Evolutionary conservation across 2,329 filamentous ascomycete genomes (phyloP).

Genomic region (Cercospora zeina): DNA sequence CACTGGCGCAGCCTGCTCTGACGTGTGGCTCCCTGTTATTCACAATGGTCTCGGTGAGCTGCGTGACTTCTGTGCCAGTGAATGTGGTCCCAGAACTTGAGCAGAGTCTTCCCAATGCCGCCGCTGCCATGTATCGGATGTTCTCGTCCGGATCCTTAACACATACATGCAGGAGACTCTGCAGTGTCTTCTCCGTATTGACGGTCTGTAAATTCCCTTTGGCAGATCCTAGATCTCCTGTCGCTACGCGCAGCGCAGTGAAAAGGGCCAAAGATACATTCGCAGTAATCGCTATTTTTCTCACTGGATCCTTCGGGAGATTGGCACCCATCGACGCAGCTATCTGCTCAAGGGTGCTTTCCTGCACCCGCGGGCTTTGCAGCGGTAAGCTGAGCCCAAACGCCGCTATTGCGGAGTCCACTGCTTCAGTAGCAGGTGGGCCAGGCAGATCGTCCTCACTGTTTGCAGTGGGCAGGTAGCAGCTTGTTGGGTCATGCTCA

Average conservation of each 20-base stretch:
- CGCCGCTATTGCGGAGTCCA: slow-evolving; percentile 89
- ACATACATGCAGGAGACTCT: slow-evolving; percentile 71
- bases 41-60: slow-evolving; percentile 90
- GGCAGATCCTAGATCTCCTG: slow-evolving; percentile 73
- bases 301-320: slow-evolving; percentile 79
- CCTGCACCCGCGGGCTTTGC: slow-evolving; percentile 87
- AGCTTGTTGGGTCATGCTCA: slow-evolving; percentile 82
- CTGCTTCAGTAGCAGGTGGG: slow-evolving; percentile 86
- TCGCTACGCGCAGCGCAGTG: slow-evolving; percentile 77
- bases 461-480: slow-evolving; percentile 60
- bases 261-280: slow-evolving; percentile 84
- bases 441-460: slow-evolving; percentile 54
- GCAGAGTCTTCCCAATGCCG: slow-evolving; percentile 82
- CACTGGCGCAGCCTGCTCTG: slow-evolving; percentile 90
- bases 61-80: slow-evolving; percentile 86
- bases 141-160: slow-evolving; percentile 81
- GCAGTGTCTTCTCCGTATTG: slow-evolving; percentile 72
- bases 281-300: slow-evolving; percentile 86
- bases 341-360: slow-evolving; percentile 92
- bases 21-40: slow-evolving; percentile 90
- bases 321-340: slow-evolving; percentile 81
- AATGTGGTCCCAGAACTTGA: slow-evolving; percentile 81
- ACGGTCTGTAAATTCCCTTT: slow-evolving; percentile 71
- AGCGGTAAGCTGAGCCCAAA: slow-evolving; percentile 90
- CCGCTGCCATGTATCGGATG: slow-evolving; percentile 80